These are phyloP conservation scores for Rhodotorula graminis DNA, from an alignment of 768 basidiomycete genomes.

Conservation along the genomic window DNA sequence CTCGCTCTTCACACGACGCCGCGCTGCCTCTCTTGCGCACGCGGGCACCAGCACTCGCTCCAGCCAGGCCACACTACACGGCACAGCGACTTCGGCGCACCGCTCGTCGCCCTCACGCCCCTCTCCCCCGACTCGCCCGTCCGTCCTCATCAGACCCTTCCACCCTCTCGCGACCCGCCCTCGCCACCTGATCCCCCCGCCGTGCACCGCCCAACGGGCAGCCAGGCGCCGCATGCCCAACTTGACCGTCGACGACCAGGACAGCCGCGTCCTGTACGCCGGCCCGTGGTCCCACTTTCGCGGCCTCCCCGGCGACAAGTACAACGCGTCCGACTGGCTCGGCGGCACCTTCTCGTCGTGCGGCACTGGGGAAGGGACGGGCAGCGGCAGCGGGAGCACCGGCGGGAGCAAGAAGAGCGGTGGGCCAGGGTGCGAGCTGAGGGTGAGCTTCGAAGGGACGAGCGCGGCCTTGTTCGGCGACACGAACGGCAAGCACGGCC, in stretches of 20 bases:
- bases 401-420: background rate
- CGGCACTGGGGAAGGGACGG: background rate
- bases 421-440: background rate
- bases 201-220: background rate
- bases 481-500: constrained; percentile 3
- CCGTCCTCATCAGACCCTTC: too few species aligned
- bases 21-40: too few species aligned
- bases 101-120: too few species aligned
- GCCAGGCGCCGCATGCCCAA: background rate
- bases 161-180: too few species aligned
- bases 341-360: background rate
- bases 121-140: too few species aligned
- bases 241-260: background rate
- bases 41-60: too few species aligned
- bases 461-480: constrained; percentile 1
- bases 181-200: too few species aligned
- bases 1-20: too few species aligned
- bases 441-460: background rate
- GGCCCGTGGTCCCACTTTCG: background rate
- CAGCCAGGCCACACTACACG: too few species aligned
- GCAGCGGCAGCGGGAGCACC: background rate
- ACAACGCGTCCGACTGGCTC: background rate
- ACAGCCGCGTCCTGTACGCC: background rate
- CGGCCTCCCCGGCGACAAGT: background rate
- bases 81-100: too few species aligned